Conservation (phyloP, 331 rosid genomes). For the Malus hybrid region DNA sequence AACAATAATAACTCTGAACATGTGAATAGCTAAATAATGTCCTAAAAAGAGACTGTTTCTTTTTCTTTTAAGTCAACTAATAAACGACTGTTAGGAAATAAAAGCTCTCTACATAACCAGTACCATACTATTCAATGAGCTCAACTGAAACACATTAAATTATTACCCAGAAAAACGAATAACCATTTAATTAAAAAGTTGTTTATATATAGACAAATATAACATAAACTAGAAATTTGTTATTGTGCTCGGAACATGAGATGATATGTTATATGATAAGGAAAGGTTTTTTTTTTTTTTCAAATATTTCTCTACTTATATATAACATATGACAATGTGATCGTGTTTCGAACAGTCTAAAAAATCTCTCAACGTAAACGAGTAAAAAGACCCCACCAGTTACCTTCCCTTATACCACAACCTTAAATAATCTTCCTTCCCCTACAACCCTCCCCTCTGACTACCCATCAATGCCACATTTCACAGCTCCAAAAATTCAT, state of each 20-base stretch:
- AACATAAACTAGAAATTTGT: background rate
- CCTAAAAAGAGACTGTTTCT: background rate
- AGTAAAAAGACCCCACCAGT: too few species aligned
- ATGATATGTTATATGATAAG: too few species aligned
- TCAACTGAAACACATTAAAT: background rate
- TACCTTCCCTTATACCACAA: background rate
- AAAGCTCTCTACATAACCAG: background rate
- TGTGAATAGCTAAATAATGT: too few species aligned
- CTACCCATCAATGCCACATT: conserved; percentile 35
- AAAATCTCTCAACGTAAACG: too few species aligned
- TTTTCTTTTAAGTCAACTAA: background rate
- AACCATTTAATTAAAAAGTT: background rate
- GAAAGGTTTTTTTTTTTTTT: too few species aligned
- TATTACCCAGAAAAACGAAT: background rate
- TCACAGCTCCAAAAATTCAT: conserved; percentile 17
- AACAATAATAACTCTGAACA: too few species aligned
- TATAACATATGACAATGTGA: too few species aligned
- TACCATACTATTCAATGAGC: background rate
- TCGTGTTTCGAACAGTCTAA: fast-evolving
- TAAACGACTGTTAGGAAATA: background rate
- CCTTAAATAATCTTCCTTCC: conserved; percentile 10
- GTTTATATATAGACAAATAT: background rate
- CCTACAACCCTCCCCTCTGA: conserved; percentile 19
- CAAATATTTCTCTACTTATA: too few species aligned
- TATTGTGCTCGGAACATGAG: fast-evolving